Evolutionary conservation across 1,284 basidiomycete species (phyloP).

Genomic region (Malassezia sympodialis): DNA sequence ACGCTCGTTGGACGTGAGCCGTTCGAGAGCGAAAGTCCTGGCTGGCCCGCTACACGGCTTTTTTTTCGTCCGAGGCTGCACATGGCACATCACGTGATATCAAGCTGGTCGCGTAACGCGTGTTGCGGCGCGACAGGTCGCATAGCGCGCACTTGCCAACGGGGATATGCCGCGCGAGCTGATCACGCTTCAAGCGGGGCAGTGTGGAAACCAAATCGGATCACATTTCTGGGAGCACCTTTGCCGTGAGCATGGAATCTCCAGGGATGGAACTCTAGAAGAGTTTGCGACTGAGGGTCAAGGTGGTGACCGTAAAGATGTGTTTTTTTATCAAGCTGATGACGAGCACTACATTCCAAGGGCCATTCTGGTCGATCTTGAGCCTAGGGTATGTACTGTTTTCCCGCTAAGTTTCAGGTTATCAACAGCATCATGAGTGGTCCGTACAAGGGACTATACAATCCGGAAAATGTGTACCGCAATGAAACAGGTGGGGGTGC

Average conservation of each 20-base stretch:
- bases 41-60: conserved; percentile 3
- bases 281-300: conserved; percentile 40
- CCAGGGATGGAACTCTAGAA: conserved; percentile 43
- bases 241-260: conserved; percentile 46
- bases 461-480: conserved; percentile 94
- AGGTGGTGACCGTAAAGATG: conserved; percentile 76
- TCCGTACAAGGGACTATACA: conserved; percentile 87
- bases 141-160: background rate
- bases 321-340: conserved; percentile 99
- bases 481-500: conserved; percentile 94
- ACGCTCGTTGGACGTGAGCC: conserved; percentile 7
- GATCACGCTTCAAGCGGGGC: conserved; percentile 46
- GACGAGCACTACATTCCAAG: conserved; percentile 98
- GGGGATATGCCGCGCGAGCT: conserved; percentile 40
- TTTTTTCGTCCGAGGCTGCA: conserved; percentile 7
- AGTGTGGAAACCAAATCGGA: conserved; percentile 47
- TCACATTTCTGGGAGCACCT: conserved; percentile 48
- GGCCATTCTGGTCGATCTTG: conserved; percentile 91
- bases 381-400: conserved; percentile 66
- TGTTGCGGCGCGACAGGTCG: background rate
- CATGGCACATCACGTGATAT: conserved; percentile 15
- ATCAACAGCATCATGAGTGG: conserved; percentile 88
- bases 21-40: background rate
- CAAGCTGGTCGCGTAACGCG: conserved; percentile 8
- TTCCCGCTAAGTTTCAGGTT: conserved; percentile 56